A percentile compares a stretch with the other conserved stretches of the same genome.
Conservation (phyloP, 2,329 filamentous ascomycete species). For the Davidsoniella virescens region DNA sequence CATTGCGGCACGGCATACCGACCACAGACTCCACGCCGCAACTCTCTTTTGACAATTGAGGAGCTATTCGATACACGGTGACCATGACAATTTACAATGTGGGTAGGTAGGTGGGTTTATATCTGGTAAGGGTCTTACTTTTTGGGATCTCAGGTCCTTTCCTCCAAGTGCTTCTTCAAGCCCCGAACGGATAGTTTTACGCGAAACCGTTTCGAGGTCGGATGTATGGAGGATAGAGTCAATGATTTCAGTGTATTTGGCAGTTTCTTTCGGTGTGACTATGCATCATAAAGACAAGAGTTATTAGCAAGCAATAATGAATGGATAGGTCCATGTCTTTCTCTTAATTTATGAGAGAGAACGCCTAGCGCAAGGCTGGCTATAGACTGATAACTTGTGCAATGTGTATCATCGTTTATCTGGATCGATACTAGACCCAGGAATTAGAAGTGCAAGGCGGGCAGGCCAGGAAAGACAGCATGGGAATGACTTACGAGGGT, state of each 20-base stretch:
- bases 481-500: slow-evolving; percentile 7
- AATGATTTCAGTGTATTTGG: slow-evolving; percentile 40
- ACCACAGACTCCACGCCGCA: no score
- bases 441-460: neutral
- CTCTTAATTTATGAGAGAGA: no score
- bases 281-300: neutral
- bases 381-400: neutral
- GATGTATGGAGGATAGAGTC: slow-evolving; percentile 41
- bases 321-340: no score
- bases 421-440: neutral
- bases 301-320: no score
- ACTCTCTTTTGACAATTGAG: no score
- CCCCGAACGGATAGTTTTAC: slow-evolving; percentile 44
- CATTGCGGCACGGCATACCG: no score
- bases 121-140: slow-evolving; percentile 25
- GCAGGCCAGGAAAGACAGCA: neutral
- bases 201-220: slow-evolving; percentile 45
- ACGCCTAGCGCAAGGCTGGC: neutral
- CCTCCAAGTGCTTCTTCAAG: slow-evolving; percentile 38
- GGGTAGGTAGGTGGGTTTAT: neutral
- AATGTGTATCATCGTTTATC: no score
- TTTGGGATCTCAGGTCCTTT: slow-evolving; percentile 42
- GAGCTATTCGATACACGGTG: neutral
- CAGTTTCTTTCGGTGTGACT: slow-evolving; percentile 35
- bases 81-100: neutral